Percentiles rank a stretch among this genome's conserved stretches.
phyloP scores from a whole-genome alignment of 2,329 filamentous ascomycete species.

The Phialophora tarda region DNA sequence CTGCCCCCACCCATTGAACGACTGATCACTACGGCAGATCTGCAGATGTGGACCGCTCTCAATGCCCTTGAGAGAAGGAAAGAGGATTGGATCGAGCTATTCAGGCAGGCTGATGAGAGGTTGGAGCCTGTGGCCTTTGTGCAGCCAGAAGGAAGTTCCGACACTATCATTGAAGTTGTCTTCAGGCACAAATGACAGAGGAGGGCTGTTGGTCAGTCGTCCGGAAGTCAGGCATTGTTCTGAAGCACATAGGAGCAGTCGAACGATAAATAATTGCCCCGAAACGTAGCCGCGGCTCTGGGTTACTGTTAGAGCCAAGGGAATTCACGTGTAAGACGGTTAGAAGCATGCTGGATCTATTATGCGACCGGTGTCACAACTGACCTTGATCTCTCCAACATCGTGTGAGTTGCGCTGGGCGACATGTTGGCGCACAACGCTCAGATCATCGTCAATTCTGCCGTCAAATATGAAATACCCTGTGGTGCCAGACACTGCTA shows the following conservation, averaged over 20 bases:
- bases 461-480: background rate
- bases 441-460: background rate
- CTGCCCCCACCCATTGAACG: constrained; percentile 5
- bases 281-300: background rate
- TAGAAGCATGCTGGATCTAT: background rate
- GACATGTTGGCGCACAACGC: background rate
- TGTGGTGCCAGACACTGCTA: no score
- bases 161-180: constrained; percentile 19
- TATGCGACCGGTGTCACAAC: background rate
- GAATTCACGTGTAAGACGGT: no score
- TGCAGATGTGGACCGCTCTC: constrained; percentile 14
- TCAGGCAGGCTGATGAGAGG: constrained; percentile 15
- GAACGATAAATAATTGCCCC: background rate
- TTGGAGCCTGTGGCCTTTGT: constrained; percentile 10
- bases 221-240: background rate
- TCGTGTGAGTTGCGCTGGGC: background rate
- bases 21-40: constrained; percentile 12
- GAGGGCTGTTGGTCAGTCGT: background rate
- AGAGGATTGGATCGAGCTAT: constrained; percentile 20
- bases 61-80: constrained; percentile 13
- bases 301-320: no score
- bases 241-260: background rate
- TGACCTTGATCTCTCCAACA: background rate
- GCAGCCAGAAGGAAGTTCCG: constrained; percentile 14
- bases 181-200: constrained; percentile 7